Evolutionary conservation across 108 stramenopile genomes (phyloP).

Genomic region (Nitzschia sp.): DNA sequence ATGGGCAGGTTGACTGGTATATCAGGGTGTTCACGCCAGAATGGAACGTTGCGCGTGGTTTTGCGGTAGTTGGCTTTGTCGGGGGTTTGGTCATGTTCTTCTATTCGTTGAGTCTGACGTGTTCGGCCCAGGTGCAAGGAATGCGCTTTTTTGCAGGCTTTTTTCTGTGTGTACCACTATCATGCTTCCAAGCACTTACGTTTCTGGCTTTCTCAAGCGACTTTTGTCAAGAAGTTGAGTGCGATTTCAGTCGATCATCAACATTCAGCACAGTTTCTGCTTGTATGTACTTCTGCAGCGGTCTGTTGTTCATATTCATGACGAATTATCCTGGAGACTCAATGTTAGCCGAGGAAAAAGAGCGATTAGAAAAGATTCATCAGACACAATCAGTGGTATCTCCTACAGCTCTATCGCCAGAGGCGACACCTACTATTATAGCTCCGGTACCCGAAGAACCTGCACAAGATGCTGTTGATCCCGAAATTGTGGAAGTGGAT

Average conservation of each 20-base stretch:
- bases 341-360: neutral
- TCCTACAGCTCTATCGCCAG: neutral
- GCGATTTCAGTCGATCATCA: conserved; percentile 18
- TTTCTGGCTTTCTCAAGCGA: conserved; percentile 24
- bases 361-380: neutral
- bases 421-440: neutral
- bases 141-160: conserved; percentile 14
- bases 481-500: neutral
- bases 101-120: conserved; percentile 21
- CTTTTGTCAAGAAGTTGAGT: conserved; percentile 31
- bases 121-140: conserved; percentile 20
- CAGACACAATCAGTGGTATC: neutral
- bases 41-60: conserved; percentile 10
- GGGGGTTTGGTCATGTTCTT: conserved; percentile 8
- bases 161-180: conserved; percentile 20
- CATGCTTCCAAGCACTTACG: conserved; percentile 32
- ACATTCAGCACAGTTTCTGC: conserved; percentile 9
- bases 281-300: conserved; percentile 21
- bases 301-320: conserved; percentile 17
- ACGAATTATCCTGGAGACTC: conserved; percentile 24
- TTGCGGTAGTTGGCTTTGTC: conserved; percentile 8
- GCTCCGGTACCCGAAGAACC: neutral
- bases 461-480: neutral
- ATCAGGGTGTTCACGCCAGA: conserved; percentile 7
- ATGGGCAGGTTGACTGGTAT: conserved; percentile 9